Evolutionary conservation across 768 basidiomycete species (phyloP).

Genomic region (Lentinula boryana): DNA sequence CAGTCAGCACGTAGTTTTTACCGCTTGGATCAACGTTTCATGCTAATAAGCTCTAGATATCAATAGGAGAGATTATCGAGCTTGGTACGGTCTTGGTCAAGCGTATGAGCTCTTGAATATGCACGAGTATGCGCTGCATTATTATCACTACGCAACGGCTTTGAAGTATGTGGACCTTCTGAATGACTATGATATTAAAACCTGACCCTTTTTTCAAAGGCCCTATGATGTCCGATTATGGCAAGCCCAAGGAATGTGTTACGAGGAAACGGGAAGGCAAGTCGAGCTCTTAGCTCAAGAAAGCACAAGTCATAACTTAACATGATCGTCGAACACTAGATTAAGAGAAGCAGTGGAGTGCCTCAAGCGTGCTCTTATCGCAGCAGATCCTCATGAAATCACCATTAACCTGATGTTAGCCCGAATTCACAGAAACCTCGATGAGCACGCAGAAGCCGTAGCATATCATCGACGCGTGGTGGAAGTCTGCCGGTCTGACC

Average conservation of each 20-base stretch:
- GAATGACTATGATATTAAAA: background rate
- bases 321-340: constrained; percentile 30
- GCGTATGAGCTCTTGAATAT: constrained; percentile 96
- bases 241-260: constrained; percentile 92
- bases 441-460: constrained; percentile 63
- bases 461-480: constrained; percentile 80
- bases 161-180: constrained; percentile 51
- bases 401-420: constrained; percentile 71
- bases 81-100: constrained; percentile 98
- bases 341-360: constrained; percentile 87
- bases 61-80: constrained; percentile 93
- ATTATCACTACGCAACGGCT: constrained; percentile 94
- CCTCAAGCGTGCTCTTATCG: constrained; percentile 82
- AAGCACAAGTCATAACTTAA: background rate
- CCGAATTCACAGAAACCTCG: constrained; percentile 58
- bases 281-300: constrained; percentile 11
- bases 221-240: constrained; percentile 96
- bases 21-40: background rate
- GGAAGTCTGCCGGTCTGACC: constrained; percentile 60
- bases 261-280: constrained; percentile 85
- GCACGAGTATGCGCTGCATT: constrained; percentile 94
- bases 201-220: constrained; percentile 29
- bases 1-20: constrained; percentile 64
- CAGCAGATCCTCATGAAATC: constrained; percentile 73
- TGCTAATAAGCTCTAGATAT: constrained; percentile 54